Base-by-base conservation (phyloP, 768 basidiomycete genomes). In the Mycena sanguinolenta region DNA sequence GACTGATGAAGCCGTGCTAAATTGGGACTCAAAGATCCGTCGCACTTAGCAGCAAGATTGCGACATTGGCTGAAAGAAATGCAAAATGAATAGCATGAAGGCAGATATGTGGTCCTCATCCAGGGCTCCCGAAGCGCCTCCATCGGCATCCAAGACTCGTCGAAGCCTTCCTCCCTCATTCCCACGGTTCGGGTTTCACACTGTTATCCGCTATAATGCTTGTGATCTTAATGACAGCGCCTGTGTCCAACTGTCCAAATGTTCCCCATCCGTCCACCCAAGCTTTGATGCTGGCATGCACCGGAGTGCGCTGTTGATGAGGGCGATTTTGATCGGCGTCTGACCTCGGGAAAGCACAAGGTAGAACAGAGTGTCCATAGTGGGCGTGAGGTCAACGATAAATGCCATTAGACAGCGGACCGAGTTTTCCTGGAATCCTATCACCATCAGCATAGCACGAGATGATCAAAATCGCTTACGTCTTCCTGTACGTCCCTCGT, bases 341-440 rank as follows among this genome's bases (percentile, higher is more conserved):
- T 10, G n/a, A n/a, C n/a, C n/a, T n/a, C n/a, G n/a, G n/a, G n/a
- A n/a, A n/a, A n/a, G n/a, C n/a, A n/a, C n/a, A 50, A 61, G 60
- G 34, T 61, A 61, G 60, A 61, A 61, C 2, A 61, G 28, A 2
- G 60, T 61, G 60, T 61, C 60, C 60, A 61, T 61, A 61, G 28
- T 61, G 60, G 50, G 60, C 7, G 60, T 61, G 60, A 61, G 60
- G 46, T 61, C 60, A 30, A 61, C 17, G 60, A 61, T 61, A 21
- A 32, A 61, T 32, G 28, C 60, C 10, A 12, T 25, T n/a, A 61
- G 46, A 61, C 46, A 61, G 44, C 60, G 60, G 0, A 61, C 21
- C 8, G 50, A 46, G 10, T 61, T 61, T 61, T 61, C 60, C 60
- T 61, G 44, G 46, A 7, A 38, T 14, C 13, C 8, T 30, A 3